Evolutionary conservation across 2,329 filamentous ascomycete genomes (phyloP).

Genomic region (Ceratocystis albifundus): DNA sequence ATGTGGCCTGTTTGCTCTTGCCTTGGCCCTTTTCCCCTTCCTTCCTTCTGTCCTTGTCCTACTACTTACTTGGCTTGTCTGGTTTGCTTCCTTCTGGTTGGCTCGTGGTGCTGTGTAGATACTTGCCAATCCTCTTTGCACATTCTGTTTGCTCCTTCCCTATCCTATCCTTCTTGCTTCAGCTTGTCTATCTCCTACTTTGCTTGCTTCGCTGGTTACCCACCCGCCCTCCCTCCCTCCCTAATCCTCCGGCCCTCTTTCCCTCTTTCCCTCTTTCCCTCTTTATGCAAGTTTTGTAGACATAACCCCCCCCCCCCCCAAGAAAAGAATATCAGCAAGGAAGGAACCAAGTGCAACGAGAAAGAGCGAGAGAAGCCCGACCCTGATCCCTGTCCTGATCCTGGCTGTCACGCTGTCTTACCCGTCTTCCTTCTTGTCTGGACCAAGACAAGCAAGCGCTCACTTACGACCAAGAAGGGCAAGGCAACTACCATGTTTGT

Average conservation of each 20-base stretch:
- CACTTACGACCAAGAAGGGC: neutral
- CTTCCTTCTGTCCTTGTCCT: neutral
- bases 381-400: neutral
- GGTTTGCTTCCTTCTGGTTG: neutral
- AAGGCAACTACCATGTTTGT: neutral
- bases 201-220: neutral
- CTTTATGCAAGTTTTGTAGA: neutral
- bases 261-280: neutral
- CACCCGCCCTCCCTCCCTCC: neutral
- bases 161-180: neutral
- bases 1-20: constrained; percentile 1
- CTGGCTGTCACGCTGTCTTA: constrained; percentile 5
- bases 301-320: neutral
- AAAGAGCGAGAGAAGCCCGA: neutral
- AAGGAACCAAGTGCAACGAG: neutral
- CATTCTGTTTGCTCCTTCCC: neutral
- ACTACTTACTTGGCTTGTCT: neutral
- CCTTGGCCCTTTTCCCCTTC: neutral
- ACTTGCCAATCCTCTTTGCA: neutral
- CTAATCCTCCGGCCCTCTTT: neutral
- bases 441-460: neutral
- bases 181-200: neutral
- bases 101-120: neutral
- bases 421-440: neutral
- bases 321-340: neutral